phyloP scores from a whole-genome alignment of 2,329 filamentous ascomycete species.

The Aureobasidium sp. region DNA sequence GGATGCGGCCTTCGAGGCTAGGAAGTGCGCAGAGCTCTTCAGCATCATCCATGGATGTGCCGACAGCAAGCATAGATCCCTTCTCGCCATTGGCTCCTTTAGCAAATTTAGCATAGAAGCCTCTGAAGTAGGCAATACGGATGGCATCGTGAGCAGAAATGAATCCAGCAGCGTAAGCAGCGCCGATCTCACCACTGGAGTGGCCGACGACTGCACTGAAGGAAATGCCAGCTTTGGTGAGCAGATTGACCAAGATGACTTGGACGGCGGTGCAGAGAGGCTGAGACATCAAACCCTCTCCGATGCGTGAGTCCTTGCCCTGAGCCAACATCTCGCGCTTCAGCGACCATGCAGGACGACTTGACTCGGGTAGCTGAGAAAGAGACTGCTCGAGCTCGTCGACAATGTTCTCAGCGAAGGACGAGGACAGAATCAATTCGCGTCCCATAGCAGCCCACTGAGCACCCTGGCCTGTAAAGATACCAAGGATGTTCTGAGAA shows the following conservation, averaged over 20 bases:
- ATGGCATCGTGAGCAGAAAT: conserved; percentile 19
- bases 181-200: conserved; percentile 29
- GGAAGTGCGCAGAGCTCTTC: conserved; percentile 16
- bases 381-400: not conserved
- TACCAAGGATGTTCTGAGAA: not conserved
- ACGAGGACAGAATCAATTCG: conserved; percentile 21
- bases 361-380: not conserved
- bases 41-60: conserved; percentile 24
- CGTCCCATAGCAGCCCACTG: conserved; percentile 27
- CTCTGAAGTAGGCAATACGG: conserved; percentile 21
- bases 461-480: conserved; percentile 34
- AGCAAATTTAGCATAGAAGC: conserved; percentile 16
- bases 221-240: conserved; percentile 23
- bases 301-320: not conserved
- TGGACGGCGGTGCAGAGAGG: conserved; percentile 51
- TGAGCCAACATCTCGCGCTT: not conserved
- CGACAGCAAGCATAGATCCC: conserved; percentile 31
- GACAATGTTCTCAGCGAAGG: not conserved
- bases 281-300: conserved; percentile 27
- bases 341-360: conserved; percentile 5
- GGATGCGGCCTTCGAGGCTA: conserved; percentile 22
- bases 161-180: conserved; percentile 25
- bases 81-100: conserved; percentile 8
- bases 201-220: conserved; percentile 26
- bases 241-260: conserved; percentile 40